Evolutionary conservation across 257 asterid genomes (phyloP).

Genomic region (Thymus mandschuricus): DNA sequence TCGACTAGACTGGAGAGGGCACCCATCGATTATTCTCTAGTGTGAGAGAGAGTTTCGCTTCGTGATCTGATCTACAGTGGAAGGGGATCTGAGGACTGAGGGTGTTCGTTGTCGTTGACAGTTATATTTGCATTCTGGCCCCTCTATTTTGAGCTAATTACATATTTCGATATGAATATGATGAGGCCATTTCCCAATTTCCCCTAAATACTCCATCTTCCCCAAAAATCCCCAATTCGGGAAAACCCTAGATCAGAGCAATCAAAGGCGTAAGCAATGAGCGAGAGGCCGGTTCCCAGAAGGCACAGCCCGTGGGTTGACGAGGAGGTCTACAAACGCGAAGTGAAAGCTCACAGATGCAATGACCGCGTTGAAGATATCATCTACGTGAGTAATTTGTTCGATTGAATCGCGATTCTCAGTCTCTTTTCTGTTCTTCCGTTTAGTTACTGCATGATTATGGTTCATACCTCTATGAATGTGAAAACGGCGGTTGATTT

Average conservation of each 20-base stretch:
- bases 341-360: slow-evolving; percentile 90
- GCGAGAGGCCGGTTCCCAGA: slow-evolving; percentile 89
- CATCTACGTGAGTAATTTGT: slow-evolving; percentile 53
- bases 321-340: slow-evolving; percentile 62
- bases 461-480: slow-evolving; percentile 7
- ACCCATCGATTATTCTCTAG: slow-evolving; percentile 42
- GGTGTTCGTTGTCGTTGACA: neutral
- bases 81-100: slow-evolving; percentile 22
- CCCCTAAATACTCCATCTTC: neutral
- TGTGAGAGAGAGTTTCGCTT: too few species aligned
- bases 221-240: slow-evolving; percentile 17
- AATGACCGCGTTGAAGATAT: slow-evolving; percentile 97
- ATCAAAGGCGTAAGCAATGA: slow-evolving; percentile 51
- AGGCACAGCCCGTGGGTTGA: slow-evolving; percentile 97
- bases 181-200: neutral
- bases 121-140: neutral
- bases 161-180: neutral
- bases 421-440: neutral
- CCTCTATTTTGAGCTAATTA: neutral
- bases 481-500: slow-evolving; percentile 1
- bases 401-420: slow-evolving; percentile 4
- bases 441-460: neutral
- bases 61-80: slow-evolving; percentile 9
- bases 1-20: slow-evolving; percentile 56
- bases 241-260: slow-evolving; percentile 28